A percentile compares a stretch with the other conserved stretches of the same genome.
Evolutionary conservation across 352 stramenopile species (phyloP).

Genomic region (Phytopythium aichiense): DNA sequence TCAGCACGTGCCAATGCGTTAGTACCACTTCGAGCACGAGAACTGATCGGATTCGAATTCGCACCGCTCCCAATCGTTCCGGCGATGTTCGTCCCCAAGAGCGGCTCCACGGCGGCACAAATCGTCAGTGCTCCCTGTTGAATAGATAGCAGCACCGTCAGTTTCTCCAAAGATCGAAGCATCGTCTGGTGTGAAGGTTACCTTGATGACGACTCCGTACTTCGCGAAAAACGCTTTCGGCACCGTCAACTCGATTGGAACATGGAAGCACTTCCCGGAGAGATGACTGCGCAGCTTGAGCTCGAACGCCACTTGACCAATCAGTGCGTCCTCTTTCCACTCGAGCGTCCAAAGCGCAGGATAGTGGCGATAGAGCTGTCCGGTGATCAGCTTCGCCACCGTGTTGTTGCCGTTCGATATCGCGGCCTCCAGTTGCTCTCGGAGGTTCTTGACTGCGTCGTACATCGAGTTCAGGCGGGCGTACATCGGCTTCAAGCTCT

Average conservation of each 20-base stretch:
- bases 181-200: not conserved
- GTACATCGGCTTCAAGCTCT: too few relatives aligned
- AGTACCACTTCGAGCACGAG: too few relatives aligned
- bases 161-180: too few relatives aligned
- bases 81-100: not conserved
- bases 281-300: slow-evolving; percentile 21
- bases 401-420: too few relatives aligned
- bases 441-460: too few relatives aligned
- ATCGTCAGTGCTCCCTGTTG: not conserved
- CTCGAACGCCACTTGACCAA: not conserved
- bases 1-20: not conserved
- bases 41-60: too few relatives aligned
- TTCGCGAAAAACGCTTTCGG: slow-evolving; percentile 10
- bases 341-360: slow-evolving; percentile 24
- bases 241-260: slow-evolving; percentile 15
- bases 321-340: slow-evolving; percentile 3
- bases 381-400: too few relatives aligned
- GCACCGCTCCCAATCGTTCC: not conserved
- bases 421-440: too few relatives aligned
- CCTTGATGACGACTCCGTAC: slow-evolving; percentile 8
- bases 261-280: slow-evolving; percentile 20
- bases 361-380: not conserved
- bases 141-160: too few relatives aligned
- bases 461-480: too few relatives aligned
- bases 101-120: not conserved